A percentile compares a stretch with the other conserved stretches of the same genome.
phyloP scores from a whole-genome alignment of 2,329 filamentous ascomycete species.

The Cytospora chrysosperma region DNA sequence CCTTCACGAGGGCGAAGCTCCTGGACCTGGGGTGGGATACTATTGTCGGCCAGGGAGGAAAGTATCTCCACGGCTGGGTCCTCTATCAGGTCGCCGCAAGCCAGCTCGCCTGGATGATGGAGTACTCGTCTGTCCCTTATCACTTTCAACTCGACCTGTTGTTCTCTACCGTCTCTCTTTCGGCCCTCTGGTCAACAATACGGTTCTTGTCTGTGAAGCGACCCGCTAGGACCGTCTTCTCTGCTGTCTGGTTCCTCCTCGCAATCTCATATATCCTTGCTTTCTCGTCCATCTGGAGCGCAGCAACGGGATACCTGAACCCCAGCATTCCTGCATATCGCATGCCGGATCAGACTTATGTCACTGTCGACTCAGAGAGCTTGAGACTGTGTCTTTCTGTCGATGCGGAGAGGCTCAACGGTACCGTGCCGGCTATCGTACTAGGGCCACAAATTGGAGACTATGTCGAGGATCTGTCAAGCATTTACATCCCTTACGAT shows the following conservation, averaged over 20 bases:
- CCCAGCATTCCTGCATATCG: slow-evolving; percentile 8
- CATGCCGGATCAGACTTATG: slow-evolving; percentile 6
- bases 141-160: slow-evolving; percentile 11
- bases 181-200: slow-evolving; percentile 5
- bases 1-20: slow-evolving; percentile 10
- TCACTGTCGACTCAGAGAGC: neutral
- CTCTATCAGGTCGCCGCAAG: slow-evolving; percentile 7
- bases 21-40: slow-evolving; percentile 14
- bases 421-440: neutral
- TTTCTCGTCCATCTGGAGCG: slow-evolving; percentile 12
- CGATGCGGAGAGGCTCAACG: neutral
- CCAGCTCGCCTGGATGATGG: slow-evolving; percentile 16
- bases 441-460: neutral
- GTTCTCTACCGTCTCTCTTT: slow-evolving; percentile 6
- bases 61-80: slow-evolving; percentile 8
- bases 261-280: slow-evolving; percentile 11
- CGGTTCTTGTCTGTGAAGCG: neutral
- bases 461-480: neutral
- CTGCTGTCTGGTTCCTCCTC: slow-evolving; percentile 16
- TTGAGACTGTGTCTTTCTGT: slow-evolving; percentile 2
- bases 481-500: neutral
- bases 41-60: slow-evolving; percentile 6
- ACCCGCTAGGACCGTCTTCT: slow-evolving; percentile 2
- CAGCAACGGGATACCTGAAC: slow-evolving; percentile 10
- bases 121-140: slow-evolving; percentile 10